Evolutionary conservation across 106 monocot species (phyloP).

Genomic region (Dioscorea zingiberensis): DNA sequence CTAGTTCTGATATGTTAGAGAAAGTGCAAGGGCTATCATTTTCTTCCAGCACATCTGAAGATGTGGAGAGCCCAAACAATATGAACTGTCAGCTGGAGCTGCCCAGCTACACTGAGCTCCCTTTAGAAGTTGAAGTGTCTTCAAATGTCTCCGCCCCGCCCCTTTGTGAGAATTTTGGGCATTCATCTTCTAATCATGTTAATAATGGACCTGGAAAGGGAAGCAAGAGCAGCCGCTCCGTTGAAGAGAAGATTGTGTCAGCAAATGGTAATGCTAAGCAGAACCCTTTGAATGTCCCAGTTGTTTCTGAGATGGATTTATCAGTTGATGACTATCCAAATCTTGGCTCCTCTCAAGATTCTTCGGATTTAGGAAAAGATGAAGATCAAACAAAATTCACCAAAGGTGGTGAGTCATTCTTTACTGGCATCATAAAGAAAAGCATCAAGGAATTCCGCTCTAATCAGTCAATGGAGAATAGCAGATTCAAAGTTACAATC

Average conservation of each 20-base stretch:
- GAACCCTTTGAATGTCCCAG: constrained; percentile 57
- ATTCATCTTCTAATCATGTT: constrained; percentile 34
- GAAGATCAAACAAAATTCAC: constrained; percentile 35
- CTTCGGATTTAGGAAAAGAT: constrained; percentile 31
- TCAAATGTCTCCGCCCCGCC: constrained; percentile 55
- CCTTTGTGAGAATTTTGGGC: constrained; percentile 62
- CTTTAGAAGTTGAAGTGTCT: constrained; percentile 20
- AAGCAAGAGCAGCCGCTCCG: constrained; percentile 67
- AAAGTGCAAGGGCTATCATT: constrained; percentile 45
- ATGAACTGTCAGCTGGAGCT: constrained; percentile 40
- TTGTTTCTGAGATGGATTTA: constrained; percentile 53
- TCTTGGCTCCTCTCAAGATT: constrained; percentile 49
- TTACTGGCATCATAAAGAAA: constrained; percentile 81
- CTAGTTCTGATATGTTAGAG: constrained; percentile 31
- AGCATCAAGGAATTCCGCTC: constrained; percentile 52
- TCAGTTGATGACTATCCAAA: constrained; percentile 54
- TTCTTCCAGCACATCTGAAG: constrained; percentile 34
- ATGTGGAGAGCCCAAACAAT: constrained; percentile 36
- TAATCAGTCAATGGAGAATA: constrained; percentile 29
- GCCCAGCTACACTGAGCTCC: constrained; percentile 38
- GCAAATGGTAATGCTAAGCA: constrained; percentile 53
- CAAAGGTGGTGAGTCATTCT: constrained; percentile 76
- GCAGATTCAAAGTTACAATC: constrained; percentile 56
- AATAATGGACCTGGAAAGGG: constrained; percentile 53
- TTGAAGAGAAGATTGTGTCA: constrained; percentile 59